Conservation (phyloP, 1,139 yeast genomes). For the Saccharomycopsis phalli region DNA sequence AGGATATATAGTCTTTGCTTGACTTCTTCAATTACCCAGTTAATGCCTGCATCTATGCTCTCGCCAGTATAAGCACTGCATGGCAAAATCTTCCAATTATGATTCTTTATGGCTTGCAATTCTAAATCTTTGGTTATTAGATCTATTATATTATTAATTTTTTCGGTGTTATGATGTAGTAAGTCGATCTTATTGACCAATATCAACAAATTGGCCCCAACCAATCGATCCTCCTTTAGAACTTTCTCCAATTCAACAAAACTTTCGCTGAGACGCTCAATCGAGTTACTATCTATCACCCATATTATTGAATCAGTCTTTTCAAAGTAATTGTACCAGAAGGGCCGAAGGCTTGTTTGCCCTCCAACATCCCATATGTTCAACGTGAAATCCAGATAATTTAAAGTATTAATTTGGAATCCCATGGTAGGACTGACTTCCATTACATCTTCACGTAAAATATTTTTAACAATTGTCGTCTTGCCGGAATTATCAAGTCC, state of each 20-base stretch:
- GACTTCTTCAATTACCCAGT: conserved; percentile 41
- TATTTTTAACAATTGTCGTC: conserved; percentile 61
- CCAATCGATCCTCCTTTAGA: conserved; percentile 55
- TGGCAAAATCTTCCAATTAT: conserved; percentile 33
- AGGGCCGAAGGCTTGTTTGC: conserved; percentile 64
- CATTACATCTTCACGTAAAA: conserved; percentile 33
- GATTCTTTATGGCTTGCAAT: conserved; percentile 22
- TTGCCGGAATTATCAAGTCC: conserved; percentile 91
- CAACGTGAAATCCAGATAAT: conserved; percentile 21
- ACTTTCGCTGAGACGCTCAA: conserved; percentile 58
- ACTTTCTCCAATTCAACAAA: conserved; percentile 54
- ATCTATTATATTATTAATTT: conserved; percentile 21
- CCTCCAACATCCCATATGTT: conserved; percentile 89
- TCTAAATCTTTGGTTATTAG: conserved; percentile 23
- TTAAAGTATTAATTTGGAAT: conserved; percentile 46
- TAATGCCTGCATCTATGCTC: conserved; percentile 38
- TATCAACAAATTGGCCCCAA: conserved; percentile 54
- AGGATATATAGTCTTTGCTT: conserved; percentile 30
- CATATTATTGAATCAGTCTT: conserved; percentile 78
- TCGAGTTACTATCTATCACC: conserved; percentile 74
- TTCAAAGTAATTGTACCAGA: conserved; percentile 90
- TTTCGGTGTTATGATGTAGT: conserved; percentile 24
- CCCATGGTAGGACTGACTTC: conserved; percentile 56
- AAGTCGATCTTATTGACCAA: conserved; percentile 53
- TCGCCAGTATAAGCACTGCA: conserved; percentile 55